Evolutionary conservation across 2,329 filamentous ascomycete genomes (phyloP), one percentile per base, ranked within the genome.

Genomic region (Scolecobasidium constrictum): DNA sequence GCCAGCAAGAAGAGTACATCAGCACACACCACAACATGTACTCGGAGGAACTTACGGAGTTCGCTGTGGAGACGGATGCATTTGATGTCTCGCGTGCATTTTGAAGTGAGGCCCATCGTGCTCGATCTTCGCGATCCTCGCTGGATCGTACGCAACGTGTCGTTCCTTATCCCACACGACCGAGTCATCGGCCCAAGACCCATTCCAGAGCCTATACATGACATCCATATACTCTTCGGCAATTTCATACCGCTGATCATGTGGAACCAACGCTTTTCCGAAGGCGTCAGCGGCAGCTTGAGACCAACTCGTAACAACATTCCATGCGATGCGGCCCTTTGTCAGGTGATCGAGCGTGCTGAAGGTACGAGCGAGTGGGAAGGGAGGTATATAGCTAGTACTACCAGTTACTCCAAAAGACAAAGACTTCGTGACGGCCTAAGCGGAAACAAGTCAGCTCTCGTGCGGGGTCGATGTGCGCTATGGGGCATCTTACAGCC

Each of bases 171-270:
- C 68, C 0, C 69, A 66, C 0, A 66, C 58, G 11, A 79, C 63
- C 1, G 77, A 75, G 46, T 80, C 71, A 38, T 75, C 64, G 1
- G 65, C 56, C 70, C 71, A 75, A 5, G 65, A 70, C 0, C 64
- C 67, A 52, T 75, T 69, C 69, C 68, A 74, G 1, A 74, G 58
- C 49, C 69, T 69, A 43, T 66, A 81, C 3, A 80, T 56, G 0
- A 81, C 71, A 1, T 67, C 57, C 19, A 81, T 56, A 49, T 79
- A 81, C 48, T 81, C 77, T 43, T 79, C 75, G 0, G 76, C 77
- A 49, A 77, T 72, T 0, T 60, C 63, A 47, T 80, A 80, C 19
- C 76, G 66, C 52, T 78, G 68, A 33, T 81, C 77, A 48, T 80
- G 77, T 44, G 76, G 69, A 23, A 76, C 72, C 0, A 71, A 70